These are phyloP conservation scores for Neurospora sp. DNA, from an alignment of 495 filamentous ascomycete genomes.

Conservation along the genomic window DNA sequence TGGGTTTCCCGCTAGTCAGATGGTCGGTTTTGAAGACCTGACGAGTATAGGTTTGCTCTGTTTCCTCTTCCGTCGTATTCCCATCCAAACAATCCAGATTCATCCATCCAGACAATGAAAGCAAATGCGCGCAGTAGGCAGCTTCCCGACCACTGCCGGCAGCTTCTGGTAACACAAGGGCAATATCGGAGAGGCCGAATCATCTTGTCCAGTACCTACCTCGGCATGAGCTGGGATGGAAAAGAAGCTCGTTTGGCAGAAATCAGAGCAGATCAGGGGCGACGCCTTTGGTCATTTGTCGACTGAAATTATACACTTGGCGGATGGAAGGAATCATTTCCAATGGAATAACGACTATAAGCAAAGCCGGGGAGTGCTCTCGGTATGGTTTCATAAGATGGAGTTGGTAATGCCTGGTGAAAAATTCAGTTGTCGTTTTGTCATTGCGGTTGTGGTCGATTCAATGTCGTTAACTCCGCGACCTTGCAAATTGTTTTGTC, in stretches of 20 bases:
- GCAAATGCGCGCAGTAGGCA: neutral
- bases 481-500: neutral
- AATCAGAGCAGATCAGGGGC: slow-evolving; percentile 6
- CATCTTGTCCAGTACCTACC: neutral
- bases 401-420: neutral
- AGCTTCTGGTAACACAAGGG: neutral
- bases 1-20: no score
- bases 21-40: no score
- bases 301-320: neutral
- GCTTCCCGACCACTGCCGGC: neutral
- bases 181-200: neutral
- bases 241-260: neutral
- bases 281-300: neutral
- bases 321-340: neutral
- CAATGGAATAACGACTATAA: neutral
- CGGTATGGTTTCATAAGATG: neutral
- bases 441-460: neutral
- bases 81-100: neutral
- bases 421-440: neutral
- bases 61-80: neutral
- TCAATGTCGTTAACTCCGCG: neutral
- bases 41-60: neutral
- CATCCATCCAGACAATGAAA: neutral
- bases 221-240: neutral
- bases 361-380: neutral